Base-by-base conservation (phyloP, 2,329 filamentous ascomycete species). In the Nemania abortiva region DNA sequence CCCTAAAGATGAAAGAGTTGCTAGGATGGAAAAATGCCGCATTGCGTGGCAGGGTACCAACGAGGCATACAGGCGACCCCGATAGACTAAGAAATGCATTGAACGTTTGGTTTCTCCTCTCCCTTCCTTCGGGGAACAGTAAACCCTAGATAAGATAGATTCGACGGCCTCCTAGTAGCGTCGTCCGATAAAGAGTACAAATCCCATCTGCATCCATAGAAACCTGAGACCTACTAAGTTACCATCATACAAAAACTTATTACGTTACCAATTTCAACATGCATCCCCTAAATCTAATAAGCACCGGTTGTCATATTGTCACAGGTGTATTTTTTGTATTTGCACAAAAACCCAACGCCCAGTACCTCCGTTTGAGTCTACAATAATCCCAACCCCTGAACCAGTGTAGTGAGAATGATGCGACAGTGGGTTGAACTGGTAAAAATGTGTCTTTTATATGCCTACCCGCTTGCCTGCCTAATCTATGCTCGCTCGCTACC, bases 401-500 rank as follows among this genome's bases (percentile, higher is more conserved):
- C 59, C 27, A 39, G 18, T 39, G 18, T 15, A 59, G 18, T 37
- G 24, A 31, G n/a, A 3, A 54, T 49, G 2, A 52, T 20, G n/a
- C 20, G 20, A 29, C 53, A 49, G 22, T 37, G 9, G 42, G 42
- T 47, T 3, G 18, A 57, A 15, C 27, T 6, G 11, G 39, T 60
- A 50, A 37, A 47, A 24, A 7, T 13, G 22, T 20, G 29, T 65
- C 15, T 56, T 50, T 54, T 37, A 6, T 54, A 22, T 49, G 45
- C 53, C 20, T 57, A 57, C 31, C 53, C 57, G 45, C 37, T 62
- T 58, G 50, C 20, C 47, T 54, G 20, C 42, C 24, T 60, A 52
- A 39, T 72, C 76, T 86, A 97, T 76, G 93, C 94, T 77, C 96
- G 89, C 87, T 99, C 96, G 79, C 95, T 98, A 49, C 96, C 96